Evolutionary conservation across 768 basidiomycete species (phyloP).

Genomic region (Dioszegia crocea): DNA sequence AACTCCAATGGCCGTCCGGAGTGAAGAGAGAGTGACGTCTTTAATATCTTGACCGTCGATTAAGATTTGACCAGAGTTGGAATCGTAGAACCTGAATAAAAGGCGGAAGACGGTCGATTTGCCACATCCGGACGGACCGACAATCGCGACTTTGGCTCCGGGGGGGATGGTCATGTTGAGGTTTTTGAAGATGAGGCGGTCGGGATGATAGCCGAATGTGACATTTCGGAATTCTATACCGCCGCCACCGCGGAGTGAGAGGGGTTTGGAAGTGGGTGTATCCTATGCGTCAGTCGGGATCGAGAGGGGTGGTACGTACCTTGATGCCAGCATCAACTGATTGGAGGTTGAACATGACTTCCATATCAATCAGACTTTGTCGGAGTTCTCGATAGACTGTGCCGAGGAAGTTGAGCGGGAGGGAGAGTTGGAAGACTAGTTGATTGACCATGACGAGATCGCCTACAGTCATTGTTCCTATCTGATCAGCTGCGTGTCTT

Average conservation of each 20-base stretch:
- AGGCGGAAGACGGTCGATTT: slow-evolving; percentile 96
- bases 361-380: slow-evolving; percentile 96
- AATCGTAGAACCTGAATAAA: slow-evolving; percentile 90
- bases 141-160: slow-evolving; percentile 93
- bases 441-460: slow-evolving; percentile 99
- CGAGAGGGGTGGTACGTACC: slow-evolving; percentile 51
- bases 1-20: slow-evolving; percentile 76
- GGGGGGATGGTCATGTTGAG: slow-evolving; percentile 88
- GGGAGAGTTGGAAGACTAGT: slow-evolving; percentile 90
- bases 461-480: slow-evolving; percentile 95
- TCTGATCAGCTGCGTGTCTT: not conserved
- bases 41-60: slow-evolving; percentile 80
- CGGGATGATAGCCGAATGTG: slow-evolving; percentile 83
- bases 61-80: slow-evolving; percentile 69
- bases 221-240: slow-evolving; percentile 91
- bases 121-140: slow-evolving; percentile 94
- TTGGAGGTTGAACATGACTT: slow-evolving; percentile 83
- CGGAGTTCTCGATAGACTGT: slow-evolving; percentile 95
- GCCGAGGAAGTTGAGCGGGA: slow-evolving; percentile 92
- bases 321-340: slow-evolving; percentile 69
- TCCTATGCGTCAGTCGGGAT: slow-evolving; percentile 56
- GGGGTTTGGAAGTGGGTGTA: slow-evolving; percentile 63
- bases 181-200: slow-evolving; percentile 82
- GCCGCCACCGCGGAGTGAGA: slow-evolving; percentile 68
- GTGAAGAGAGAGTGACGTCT: slow-evolving; percentile 64